phyloP scores from a whole-genome alignment of 805 yeast genomes.

The Ogataea naganishii region DNA sequence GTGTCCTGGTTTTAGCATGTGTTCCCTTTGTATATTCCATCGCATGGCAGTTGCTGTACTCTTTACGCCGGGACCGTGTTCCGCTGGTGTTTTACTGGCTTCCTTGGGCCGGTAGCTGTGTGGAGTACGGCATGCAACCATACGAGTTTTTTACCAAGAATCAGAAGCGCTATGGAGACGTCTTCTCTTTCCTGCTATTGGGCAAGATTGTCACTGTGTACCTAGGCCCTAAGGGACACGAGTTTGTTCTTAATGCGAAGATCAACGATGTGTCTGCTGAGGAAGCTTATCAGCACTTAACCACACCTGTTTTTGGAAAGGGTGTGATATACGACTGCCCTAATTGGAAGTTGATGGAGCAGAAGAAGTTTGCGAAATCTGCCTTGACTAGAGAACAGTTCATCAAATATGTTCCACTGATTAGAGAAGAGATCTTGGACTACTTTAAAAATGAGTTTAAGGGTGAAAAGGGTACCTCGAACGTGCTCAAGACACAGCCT shows the following conservation, averaged over 20 bases:
- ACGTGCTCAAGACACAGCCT: constrained; percentile 81
- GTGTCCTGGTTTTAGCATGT: constrained; percentile 24
- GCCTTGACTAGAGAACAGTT: constrained; percentile 84
- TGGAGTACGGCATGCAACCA: constrained; percentile 86
- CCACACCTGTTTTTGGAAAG: constrained; percentile 98
- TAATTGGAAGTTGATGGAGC: constrained; percentile 91
- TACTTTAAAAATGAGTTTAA: constrained; percentile 55
- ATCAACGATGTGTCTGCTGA: constrained; percentile 89
- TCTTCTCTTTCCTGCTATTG: constrained; percentile 79
- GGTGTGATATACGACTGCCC: constrained; percentile 98
- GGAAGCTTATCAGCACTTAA: constrained; percentile 89
- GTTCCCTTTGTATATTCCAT: constrained; percentile 61
- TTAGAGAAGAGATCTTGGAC: constrained; percentile 64
- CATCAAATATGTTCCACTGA: constrained; percentile 78
- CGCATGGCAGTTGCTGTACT: constrained; percentile 58
- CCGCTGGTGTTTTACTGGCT: constrained; percentile 89
- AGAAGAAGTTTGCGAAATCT: constrained; percentile 89
- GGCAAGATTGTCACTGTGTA: constrained; percentile 94
- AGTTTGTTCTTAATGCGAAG: constrained; percentile 87
- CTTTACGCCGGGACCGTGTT: constrained; percentile 72
- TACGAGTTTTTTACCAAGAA: constrained; percentile 79
- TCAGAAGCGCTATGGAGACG: constrained; percentile 83
- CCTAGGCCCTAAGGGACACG: constrained; percentile 96
- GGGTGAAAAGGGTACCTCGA: constrained; percentile 37
- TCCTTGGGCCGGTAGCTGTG: constrained; percentile 94